Evolutionary conservation across 495 filamentous ascomycete genomes (phyloP).

Genomic region (Aspergillus avenaceus): DNA sequence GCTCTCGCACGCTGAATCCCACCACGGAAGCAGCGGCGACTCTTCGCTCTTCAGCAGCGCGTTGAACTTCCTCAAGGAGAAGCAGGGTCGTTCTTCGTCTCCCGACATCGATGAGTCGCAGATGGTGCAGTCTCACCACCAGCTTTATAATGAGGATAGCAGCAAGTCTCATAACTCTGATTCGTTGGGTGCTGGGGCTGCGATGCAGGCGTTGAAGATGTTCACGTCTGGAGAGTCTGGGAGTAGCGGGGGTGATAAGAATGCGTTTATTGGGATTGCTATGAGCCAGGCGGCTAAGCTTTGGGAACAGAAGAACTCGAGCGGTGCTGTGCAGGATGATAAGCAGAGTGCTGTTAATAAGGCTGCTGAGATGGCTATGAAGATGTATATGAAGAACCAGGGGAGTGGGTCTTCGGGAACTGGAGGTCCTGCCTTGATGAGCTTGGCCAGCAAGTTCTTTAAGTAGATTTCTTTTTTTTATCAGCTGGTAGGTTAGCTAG

Average conservation of each 20-base stretch:
- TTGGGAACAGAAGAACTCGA: slow-evolving; percentile 53
- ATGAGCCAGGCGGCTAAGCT: slow-evolving; percentile 65
- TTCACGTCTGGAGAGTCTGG: slow-evolving; percentile 40
- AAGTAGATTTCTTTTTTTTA: slow-evolving; percentile 2
- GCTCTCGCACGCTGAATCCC: slow-evolving; percentile 40
- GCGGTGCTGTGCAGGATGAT: slow-evolving; percentile 47
- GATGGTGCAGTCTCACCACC: slow-evolving; percentile 52
- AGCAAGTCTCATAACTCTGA: slow-evolving; percentile 31
- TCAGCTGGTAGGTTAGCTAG: too few species aligned
- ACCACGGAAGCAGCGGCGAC: slow-evolving; percentile 33
- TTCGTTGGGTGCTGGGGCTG: slow-evolving; percentile 56
- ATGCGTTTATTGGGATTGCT: slow-evolving; percentile 60
- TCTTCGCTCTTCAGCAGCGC: slow-evolving; percentile 45
- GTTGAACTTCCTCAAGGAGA: slow-evolving; percentile 43
- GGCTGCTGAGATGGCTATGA: slow-evolving; percentile 62
- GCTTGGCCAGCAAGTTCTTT: slow-evolving; percentile 56
- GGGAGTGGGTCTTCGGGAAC: slow-evolving; percentile 45
- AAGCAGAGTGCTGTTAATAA: slow-evolving; percentile 59
- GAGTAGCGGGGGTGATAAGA: slow-evolving; percentile 43
- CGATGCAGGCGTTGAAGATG: slow-evolving; percentile 67
- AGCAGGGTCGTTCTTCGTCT: slow-evolving; percentile 24
- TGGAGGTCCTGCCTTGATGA: slow-evolving; percentile 47
- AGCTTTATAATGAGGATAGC: slow-evolving; percentile 44
- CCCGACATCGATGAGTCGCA: slow-evolving; percentile 54
- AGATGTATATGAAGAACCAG: slow-evolving; percentile 63